Evolutionary conservation across 1,284 basidiomycete species (phyloP).

Genomic region (Tremellales sp.): DNA sequence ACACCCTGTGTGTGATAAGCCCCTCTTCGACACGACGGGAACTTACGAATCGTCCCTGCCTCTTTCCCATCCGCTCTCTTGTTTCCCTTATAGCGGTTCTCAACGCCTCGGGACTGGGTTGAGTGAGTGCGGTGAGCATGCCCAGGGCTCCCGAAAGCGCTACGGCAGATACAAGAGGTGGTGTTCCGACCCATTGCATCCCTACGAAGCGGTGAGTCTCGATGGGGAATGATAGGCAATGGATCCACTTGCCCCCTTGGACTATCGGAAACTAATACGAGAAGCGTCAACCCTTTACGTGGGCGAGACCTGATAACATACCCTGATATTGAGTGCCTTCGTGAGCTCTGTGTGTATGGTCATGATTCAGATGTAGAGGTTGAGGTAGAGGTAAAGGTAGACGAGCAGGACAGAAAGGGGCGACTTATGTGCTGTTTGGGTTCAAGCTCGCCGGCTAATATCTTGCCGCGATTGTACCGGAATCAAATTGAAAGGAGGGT

Average conservation of each 20-base stretch:
- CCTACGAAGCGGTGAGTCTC: slow-evolving; percentile 44
- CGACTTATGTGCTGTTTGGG: neutral
- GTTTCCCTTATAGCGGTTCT: slow-evolving; percentile 82
- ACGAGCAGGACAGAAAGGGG: too few species aligned
- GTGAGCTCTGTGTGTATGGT: slow-evolving; percentile 53
- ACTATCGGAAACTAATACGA: slow-evolving; percentile 60
- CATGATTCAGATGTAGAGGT: too few species aligned
- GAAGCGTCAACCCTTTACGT: neutral
- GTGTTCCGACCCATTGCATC: slow-evolving; percentile 70
- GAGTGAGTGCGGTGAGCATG: slow-evolving; percentile 79
- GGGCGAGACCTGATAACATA: neutral
- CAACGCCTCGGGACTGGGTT: slow-evolving; percentile 78
- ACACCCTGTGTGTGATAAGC: slow-evolving; percentile 57
- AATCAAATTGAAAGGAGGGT: too few species aligned
- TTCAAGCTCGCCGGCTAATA: too few species aligned
- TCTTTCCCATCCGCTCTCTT: slow-evolving; percentile 54
- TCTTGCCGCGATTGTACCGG: too few species aligned
- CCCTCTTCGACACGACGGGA: slow-evolving; percentile 10
- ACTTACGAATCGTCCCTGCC: slow-evolving; percentile 60
- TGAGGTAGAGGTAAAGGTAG: too few species aligned
- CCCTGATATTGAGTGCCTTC: slow-evolving; percentile 42
- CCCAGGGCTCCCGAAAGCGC: slow-evolving; percentile 84
- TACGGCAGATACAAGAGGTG: slow-evolving; percentile 58
- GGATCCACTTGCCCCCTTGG: slow-evolving; percentile 52
- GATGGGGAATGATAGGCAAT: too few species aligned